phyloP scores from a whole-genome alignment of 2,329 filamentous ascomycete species.

The Thelonectria discophora region DNA sequence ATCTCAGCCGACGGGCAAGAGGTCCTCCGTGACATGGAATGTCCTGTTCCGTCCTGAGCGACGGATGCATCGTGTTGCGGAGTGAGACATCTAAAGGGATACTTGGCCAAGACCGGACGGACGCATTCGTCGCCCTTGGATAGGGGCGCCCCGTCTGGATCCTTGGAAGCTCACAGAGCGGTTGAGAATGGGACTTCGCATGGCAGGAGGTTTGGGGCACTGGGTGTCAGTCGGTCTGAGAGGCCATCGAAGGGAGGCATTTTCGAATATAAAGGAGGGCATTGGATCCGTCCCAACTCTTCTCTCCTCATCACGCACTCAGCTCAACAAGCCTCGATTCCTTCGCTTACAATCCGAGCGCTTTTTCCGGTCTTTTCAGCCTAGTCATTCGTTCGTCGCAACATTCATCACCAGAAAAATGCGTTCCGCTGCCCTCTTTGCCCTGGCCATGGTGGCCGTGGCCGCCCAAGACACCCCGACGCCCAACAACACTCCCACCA shows the following conservation, averaged over 20 bases:
- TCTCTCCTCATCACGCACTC: conserved; percentile 32
- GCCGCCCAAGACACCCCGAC: conserved; percentile 36
- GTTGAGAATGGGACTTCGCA: conserved; percentile 16
- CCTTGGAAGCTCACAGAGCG: conserved; percentile 17
- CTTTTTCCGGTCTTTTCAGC: conserved; percentile 38
- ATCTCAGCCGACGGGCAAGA: conserved; percentile 28
- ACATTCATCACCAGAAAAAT: conserved; percentile 37
- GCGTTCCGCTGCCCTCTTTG: conserved; percentile 44
- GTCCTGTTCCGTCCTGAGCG: conserved; percentile 13
- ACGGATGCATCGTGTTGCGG: conserved; percentile 11
- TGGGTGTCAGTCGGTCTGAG: not conserved
- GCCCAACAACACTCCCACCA: not conserved
- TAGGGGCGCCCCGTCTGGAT: conserved; percentile 38
- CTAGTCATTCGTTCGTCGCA: conserved; percentile 39
- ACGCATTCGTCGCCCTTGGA: conserved; percentile 29
- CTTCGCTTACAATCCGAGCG: conserved; percentile 44
- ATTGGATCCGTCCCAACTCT: conserved; percentile 30
- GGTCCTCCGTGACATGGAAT: conserved; percentile 25
- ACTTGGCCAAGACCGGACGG: conserved; percentile 20
- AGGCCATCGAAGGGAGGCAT: conserved; percentile 10
- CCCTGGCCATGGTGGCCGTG: conserved; percentile 45
- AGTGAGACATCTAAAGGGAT: conserved; percentile 40
- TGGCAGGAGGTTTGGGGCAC: conserved; percentile 24
- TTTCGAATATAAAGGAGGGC: conserved; percentile 43
- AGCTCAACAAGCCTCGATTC: conserved; percentile 45